These are phyloP conservation scores for Schoenoplectus triqueter DNA, from an alignment of 202 grass and related monocot genomes.

Conservation along the genomic window DNA sequence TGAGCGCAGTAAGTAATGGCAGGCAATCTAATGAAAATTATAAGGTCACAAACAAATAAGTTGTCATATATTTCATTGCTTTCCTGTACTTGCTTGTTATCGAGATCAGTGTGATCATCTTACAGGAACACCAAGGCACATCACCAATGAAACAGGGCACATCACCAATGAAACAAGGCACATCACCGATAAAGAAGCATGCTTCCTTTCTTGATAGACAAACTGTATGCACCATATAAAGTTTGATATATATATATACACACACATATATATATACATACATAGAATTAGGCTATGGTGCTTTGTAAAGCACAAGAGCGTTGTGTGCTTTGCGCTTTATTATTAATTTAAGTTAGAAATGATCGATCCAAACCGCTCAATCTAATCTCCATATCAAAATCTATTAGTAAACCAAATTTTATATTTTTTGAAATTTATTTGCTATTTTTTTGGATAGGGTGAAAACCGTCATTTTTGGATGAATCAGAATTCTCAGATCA, in stretches of 20 bases:
- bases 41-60: conserved; percentile 49
- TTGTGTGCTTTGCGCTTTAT: no score
- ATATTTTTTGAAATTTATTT: no score
- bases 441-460: no score
- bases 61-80: conserved; percentile 16
- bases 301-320: no score
- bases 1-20: conserved; percentile 42
- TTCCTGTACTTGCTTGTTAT: conserved; percentile 9
- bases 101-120: conserved; percentile 18
- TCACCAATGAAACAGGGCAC: conserved; percentile 26
- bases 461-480: no score
- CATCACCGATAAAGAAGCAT: conserved; percentile 51
- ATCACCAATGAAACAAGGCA: conserved; percentile 37
- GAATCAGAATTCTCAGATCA: no score
- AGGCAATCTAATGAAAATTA: conserved; percentile 47
- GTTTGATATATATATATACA: conserved; percentile 3
- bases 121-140: conserved; percentile 35
- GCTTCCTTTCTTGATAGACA: conserved; percentile 75
- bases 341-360: no score
- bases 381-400: no score
- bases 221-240: conserved; percentile 52
- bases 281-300: no score
- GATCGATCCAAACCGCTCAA: no score
- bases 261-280: no score
- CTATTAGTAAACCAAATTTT: no score